Evolutionary conservation across 202 grass and related monocot genomes (phyloP), one percentile per base, ranked within the genome.

Genomic region (Zoysia matrella): DNA sequence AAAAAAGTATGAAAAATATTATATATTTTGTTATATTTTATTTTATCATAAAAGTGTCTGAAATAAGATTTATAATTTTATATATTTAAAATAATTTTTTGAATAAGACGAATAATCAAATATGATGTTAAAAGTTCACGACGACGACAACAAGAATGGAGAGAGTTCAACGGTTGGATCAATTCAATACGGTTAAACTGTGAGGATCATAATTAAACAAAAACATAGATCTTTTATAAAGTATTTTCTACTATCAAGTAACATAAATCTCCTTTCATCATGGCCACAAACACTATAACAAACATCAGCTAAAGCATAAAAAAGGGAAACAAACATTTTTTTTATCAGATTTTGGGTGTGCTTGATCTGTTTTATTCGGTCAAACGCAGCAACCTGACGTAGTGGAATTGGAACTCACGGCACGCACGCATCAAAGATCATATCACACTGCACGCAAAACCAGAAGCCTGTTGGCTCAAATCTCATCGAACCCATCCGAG

Each of bases 301-400:
- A 47, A 82, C 55, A 87, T 2, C 13, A 62, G 15, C 5, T 13
- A 55, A 65, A 54, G 70, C 53, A 56, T 5, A 44, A 60, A 69
- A 44, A 40, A 52, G 11, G 36, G 22, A 22, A 66, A 18, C 4
- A 65, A 41, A 14, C 11, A 0, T 10, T 3, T 48, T 67, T 36
- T 36, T 67, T 67, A n/a, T 11, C 1, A 7, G 3, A 5, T n/a
- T 18, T 18, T 72, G 6, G 12, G 43, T 47, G 72, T 14, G 18
- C 7, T 13, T 41, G 42, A 13, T 69, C 54, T 43, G 52, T 72
- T 82, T 65, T 71, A 82, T 82, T 82, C 50, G 9, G 7, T 7
- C 1, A 73, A 67, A 46, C 55, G 22, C 30, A 45, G 3, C 58
- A 80, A 61, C 18, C 54, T 13, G 13, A 60, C 12, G 22, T 65